Base-by-base conservation (phyloP, 768 basidiomycete genomes). In the Imleria badia region DNA sequence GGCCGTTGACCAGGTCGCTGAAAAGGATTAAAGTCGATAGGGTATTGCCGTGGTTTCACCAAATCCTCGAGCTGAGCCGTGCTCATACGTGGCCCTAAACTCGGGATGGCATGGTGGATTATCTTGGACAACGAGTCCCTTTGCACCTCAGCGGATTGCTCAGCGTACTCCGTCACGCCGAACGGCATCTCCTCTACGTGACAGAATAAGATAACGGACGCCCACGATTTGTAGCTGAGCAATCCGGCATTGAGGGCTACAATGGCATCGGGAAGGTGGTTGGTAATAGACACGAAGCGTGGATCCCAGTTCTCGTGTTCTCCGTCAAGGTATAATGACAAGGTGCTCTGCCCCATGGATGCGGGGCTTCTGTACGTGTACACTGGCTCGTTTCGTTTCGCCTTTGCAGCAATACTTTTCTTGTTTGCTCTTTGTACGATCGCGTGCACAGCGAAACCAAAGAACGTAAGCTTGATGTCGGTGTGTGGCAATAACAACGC, bases 401-500 rank as follows among this genome's bases (percentile, higher is more conserved):
- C 66, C 39, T 66, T 69, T 43, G 65, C 69, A 43, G 68, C 71
- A 44, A 74, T 64, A 40, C 62, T 68, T 40, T 66, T 62, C 54
- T 67, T 66, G 51, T 55, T 68, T 10, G 70, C 69, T 46, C 68
- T 66, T 23, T 70, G 65, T 26, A 73, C 59, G 9, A 76, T 59
- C 5, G 63, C 48, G n/a, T 67, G 51, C 22, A 72, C 69, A 26
- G 65, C 67, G 22, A 56, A 51, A 51, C 78, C 77, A 47, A 77
- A 75, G 51, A 80, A 61, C 35, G 72, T 68, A 17, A 80, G 65
- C 52, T 73, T 72, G 54, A 79, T 67, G 55, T 80, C 77, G 19
- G 76, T 77, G 57, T 78, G 62, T 17, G 77, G 77, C 17, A 78
- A 60, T 35, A 79, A 62, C 22, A 80, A 61, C 6, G 76, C 79